Base-by-base conservation (phyloP, 179 eudicot genomes). In the Gypsophila paniculata region DNA sequence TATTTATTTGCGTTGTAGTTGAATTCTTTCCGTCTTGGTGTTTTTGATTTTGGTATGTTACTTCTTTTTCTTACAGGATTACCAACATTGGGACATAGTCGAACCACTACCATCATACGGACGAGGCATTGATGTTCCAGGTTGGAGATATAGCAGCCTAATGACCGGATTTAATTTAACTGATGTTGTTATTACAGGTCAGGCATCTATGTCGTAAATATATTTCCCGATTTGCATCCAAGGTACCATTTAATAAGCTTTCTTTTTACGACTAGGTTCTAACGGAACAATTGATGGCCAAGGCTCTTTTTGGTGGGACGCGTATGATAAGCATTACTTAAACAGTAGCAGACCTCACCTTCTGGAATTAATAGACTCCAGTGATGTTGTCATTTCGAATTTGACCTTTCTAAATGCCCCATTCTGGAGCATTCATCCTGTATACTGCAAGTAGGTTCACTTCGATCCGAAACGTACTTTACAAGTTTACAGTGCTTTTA, bases 381-480 rank as follows among this genome's bases (percentile, higher is more conserved):
- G 18, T 10, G 17, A 65, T 22, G 23, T 65, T 42, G 53, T 65
- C 10, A 65, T 65, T 65, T 21, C 69, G 6, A 65, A 65, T 42
- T 12, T 65, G 44, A 65, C 69, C 69, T 65, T 65, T 44, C 69
- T 65, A 42, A 65, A 65, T 44, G 21, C 69, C 69, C 69, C 69
- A 12, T 51, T 54, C 3, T 65, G 69, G 69, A 42, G 54, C 12
- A 42, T 65, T 65, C 69, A 65, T 23, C 69, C 69, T 65, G 19
- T 21, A 42, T 65, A 65, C 69, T 42, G 53, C 69, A 65, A 44
- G 69, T 65, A 65, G 13, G 53, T 65, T 44, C 54, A 42, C 54
- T 21, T 2, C 14, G 21, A 65, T 42, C 54, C 51, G 13, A 44
- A 21, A 5, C 13, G 17, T 44, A 65, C 17, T 42, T 39, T 14